These are phyloP conservation scores for Aureobasidium sp. DNA, from an alignment of 2,329 filamentous ascomycete genomes.

Conservation along the genomic window DNA sequence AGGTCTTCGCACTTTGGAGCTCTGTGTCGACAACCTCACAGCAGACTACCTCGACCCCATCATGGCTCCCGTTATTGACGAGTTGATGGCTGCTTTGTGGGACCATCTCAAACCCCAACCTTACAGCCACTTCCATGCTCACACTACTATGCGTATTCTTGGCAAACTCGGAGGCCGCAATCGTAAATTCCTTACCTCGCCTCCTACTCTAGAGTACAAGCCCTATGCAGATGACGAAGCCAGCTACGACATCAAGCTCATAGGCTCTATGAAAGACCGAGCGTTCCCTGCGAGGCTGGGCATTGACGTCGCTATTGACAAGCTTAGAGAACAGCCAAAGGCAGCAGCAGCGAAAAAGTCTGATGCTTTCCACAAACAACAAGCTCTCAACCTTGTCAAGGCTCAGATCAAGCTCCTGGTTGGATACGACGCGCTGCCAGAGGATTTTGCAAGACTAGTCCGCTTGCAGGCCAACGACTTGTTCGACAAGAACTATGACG, in stretches of 20 bases:
- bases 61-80: conserved; percentile 98
- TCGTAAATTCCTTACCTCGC: conserved; percentile 87
- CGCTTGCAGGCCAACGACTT: conserved; percentile 87
- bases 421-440: conserved; percentile 78
- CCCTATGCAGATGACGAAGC: conserved; percentile 79
- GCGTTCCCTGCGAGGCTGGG: conserved; percentile 83
- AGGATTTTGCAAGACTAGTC: conserved; percentile 78
- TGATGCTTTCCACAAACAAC: conserved; percentile 85
- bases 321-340: conserved; percentile 74
- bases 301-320: conserved; percentile 80
- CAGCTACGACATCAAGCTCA: conserved; percentile 81
- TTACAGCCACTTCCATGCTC: conserved; percentile 94
- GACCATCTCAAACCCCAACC: conserved; percentile 90
- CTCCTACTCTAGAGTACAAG: conserved; percentile 75
- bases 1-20: conserved; percentile 82
- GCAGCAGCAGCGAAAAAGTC: conserved; percentile 53
- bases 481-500: conserved; percentile 62
- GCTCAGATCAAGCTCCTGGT: conserved; percentile 86
- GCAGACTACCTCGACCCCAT: conserved; percentile 97
- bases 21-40: conserved; percentile 96
- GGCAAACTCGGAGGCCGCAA: conserved; percentile 95
- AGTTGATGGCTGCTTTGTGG: conserved; percentile 95
- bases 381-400: conserved; percentile 81
- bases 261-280: conserved; percentile 81
- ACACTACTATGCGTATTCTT: conserved; percentile 95